A percentile compares a stretch with the other conserved stretches of the same genome.
Conservation (phyloP, 202 grass and related monocot species). For the Miscanthus sacchariflorus region DNA sequence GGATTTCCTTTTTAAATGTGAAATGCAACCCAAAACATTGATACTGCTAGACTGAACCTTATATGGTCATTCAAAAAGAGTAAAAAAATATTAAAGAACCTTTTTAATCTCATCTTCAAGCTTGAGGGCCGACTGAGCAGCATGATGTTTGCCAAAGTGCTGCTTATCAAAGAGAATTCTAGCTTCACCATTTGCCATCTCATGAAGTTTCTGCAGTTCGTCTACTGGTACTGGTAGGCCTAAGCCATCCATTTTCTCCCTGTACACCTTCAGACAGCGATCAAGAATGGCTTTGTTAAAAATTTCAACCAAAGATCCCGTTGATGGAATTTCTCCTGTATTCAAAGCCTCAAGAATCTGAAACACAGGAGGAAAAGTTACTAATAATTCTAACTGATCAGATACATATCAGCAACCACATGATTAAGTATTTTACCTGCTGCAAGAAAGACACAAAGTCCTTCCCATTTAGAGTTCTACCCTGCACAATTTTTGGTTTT, state of each 20-base stretch:
- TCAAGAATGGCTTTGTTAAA: conserved; percentile 99
- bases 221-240: conserved; percentile 74
- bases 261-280: conserved; percentile 83
- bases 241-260: conserved; percentile 71
- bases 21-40: conserved; percentile 24
- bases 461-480: conserved; percentile 84
- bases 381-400: conserved; percentile 8
- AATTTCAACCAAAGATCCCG: conserved; percentile 91
- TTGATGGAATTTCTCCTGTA: conserved; percentile 98
- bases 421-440: conserved; percentile 65
- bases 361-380: conserved; percentile 41
- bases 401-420: conserved; percentile 9
- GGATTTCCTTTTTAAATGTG: background rate
- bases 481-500: conserved; percentile 90
- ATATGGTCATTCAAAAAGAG: background rate
- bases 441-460: conserved; percentile 92
- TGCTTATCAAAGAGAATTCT: conserved; percentile 86
- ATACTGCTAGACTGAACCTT: background rate
- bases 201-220: conserved; percentile 77
- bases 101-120: conserved; percentile 92
- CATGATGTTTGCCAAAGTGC: conserved; percentile 94
- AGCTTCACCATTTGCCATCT: conserved; percentile 58
- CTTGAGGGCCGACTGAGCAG: conserved; percentile 68
- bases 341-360: conserved; percentile 99
- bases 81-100: conserved; percentile 24